These are phyloP conservation scores for Silene latifolia DNA, from an alignment of 148 eudicot species.

Conservation along the genomic window DNA sequence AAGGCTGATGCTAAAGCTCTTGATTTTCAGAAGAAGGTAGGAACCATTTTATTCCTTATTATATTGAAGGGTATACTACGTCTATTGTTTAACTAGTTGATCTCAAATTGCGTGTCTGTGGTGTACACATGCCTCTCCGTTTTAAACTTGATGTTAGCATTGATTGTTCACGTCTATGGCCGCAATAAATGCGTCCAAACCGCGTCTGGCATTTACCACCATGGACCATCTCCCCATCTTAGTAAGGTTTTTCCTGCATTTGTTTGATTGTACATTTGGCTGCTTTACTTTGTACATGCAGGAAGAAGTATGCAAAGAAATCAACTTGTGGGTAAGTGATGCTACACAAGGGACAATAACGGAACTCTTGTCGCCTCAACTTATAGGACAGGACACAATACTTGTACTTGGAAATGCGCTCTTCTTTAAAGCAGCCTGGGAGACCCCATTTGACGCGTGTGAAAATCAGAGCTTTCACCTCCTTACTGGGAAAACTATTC, in stretches of 20 bases:
- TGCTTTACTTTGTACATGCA: not conserved
- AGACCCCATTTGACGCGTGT: not conserved
- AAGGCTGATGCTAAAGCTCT: conserved; percentile 22
- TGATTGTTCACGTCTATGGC: not conserved
- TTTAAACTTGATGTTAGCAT: not conserved
- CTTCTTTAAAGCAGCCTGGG: conserved; percentile 17
- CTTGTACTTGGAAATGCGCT: conserved; percentile 24
- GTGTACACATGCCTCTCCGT: too few species aligned
- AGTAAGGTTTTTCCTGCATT: too few species aligned
- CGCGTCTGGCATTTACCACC: too few species aligned
- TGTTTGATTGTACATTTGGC: not conserved
- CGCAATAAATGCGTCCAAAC: not conserved
- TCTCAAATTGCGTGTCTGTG: too few species aligned
- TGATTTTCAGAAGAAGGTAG: conserved; percentile 21
- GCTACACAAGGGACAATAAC: conserved; percentile 14
- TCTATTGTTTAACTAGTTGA: too few species aligned
- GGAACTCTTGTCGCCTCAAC: conserved; percentile 5
- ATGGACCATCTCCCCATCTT: not conserved
- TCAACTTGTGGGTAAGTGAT: conserved; percentile 18
- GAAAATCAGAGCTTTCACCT: conserved; percentile 2
- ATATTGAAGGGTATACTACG: too few species aligned
- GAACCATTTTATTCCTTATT: not conserved
- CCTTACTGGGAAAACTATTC: conserved; percentile 1
- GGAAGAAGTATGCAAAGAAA: conserved; percentile 15
- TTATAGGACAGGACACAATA: not conserved